Percentiles rank a stretch among this genome's conserved stretches.
These are phyloP conservation scores for Leccinum uliginosum DNA, from an alignment of 768 basidiomycete species.

Conservation along the genomic window DNA sequence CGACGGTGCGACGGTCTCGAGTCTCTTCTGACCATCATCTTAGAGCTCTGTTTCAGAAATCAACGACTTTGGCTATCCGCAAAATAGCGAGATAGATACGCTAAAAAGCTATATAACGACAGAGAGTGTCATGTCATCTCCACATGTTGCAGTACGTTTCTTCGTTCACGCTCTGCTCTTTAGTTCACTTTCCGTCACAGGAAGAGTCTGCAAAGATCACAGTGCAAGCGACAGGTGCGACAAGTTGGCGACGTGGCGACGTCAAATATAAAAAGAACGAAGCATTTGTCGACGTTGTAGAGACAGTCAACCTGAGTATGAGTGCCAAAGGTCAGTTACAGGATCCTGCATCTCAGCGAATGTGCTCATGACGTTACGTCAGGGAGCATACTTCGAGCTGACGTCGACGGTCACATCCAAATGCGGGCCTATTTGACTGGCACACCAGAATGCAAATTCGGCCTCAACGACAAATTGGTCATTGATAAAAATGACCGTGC, in stretches of 20 bases:
- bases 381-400: constrained; percentile 91
- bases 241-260: constrained; percentile 91
- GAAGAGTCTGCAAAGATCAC: constrained; percentile 98
- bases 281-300: constrained; percentile 99
- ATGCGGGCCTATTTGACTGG: constrained; percentile 98
- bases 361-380: constrained; percentile 2
- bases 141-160: constrained; percentile 70
- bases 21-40: constrained; percentile 1
- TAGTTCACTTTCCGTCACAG: constrained; percentile 35
- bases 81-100: constrained; percentile 98
- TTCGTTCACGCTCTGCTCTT: not conserved
- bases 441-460: constrained; percentile 98
- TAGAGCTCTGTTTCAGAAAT: constrained; percentile 59
- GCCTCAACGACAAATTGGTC: constrained; percentile 96
- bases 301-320: constrained; percentile 95
- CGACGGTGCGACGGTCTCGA: constrained; percentile 58
- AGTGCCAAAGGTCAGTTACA: constrained; percentile 72
- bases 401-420: constrained; percentile 96
- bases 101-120: constrained; percentile 98
- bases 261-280: constrained; percentile 99
- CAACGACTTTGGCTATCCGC: constrained; percentile 98
- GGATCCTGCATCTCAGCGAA: not conserved
- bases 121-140: constrained; percentile 85
- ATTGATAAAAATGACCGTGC: constrained; percentile 76
- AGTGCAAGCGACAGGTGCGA: constrained; percentile 93